A percentile compares a stretch with the other conserved stretches of the same genome.
Evolutionary conservation across 345 rosid genomes (phyloP).

Genomic region (Rubroshorea leprosula): DNA sequence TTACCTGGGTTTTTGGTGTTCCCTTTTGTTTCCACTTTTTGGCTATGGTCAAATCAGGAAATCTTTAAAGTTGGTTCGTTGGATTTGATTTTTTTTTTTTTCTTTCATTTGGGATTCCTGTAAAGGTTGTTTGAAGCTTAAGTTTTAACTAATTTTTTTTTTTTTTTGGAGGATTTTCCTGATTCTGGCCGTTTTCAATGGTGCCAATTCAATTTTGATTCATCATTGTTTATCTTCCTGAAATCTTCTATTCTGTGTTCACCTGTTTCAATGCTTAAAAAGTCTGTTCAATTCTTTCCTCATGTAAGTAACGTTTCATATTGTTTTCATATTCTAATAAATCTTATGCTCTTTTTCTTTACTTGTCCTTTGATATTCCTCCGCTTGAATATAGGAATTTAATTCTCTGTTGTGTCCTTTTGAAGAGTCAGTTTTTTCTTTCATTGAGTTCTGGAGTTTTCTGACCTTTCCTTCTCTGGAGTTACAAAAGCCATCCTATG

Average conservation of each 20-base stretch:
- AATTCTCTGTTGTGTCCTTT: not conserved
- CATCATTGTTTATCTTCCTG: not conserved
- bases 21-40: not conserved
- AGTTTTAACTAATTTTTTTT: conserved; percentile 4
- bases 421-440: conserved; percentile 6
- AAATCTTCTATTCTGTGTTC: not conserved
- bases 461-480: no score
- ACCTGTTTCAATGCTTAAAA: no score
- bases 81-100: conserved; percentile 18
- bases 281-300: not conserved
- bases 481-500: no score
- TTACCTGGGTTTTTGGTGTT: conserved; percentile 21
- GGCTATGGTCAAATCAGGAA: conserved; percentile 21
- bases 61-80: conserved; percentile 11
- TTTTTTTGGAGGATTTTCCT: conserved; percentile 2
- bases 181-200: conserved; percentile 8
- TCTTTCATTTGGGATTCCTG: conserved; percentile 3
- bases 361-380: not conserved
- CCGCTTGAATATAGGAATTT: not conserved
- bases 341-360: no score
- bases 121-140: not conserved
- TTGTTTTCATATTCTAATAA: no score
- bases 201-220: conserved; percentile 12
- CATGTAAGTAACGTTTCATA: not conserved
- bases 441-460: no score